Conservation (phyloP, 352 stramenopile species). For the Halophytophthora batemanensis region DNA sequence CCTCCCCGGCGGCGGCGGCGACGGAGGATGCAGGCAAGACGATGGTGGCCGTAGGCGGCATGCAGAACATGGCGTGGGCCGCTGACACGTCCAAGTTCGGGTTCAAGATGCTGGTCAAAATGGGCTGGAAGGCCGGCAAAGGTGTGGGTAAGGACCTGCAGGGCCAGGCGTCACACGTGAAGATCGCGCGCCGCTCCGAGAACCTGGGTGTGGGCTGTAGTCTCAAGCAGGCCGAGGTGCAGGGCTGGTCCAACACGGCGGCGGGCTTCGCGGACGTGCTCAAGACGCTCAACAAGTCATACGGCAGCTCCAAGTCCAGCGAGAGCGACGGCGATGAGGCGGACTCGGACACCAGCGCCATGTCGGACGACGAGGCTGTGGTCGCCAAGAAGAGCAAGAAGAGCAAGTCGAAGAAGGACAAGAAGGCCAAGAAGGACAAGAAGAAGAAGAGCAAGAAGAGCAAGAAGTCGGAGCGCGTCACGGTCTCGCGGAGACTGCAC, state of each 20-base stretch:
- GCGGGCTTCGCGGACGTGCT: slow-evolving; percentile 82
- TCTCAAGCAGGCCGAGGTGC: slow-evolving; percentile 85
- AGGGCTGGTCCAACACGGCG: slow-evolving; percentile 81
- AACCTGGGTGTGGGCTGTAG: slow-evolving; percentile 91
- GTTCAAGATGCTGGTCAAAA: slow-evolving; percentile 95
- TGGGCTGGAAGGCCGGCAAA: slow-evolving; percentile 94
- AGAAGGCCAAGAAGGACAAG: slow-evolving; percentile 44
- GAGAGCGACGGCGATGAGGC: slow-evolving; percentile 28
- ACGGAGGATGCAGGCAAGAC: slow-evolving; percentile 35
- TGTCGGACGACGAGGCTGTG: slow-evolving; percentile 22
- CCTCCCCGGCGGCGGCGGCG: slow-evolving; percentile 8
- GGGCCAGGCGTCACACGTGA: slow-evolving; percentile 83
- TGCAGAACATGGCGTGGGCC: slow-evolving; percentile 88
- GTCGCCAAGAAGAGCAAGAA: slow-evolving; percentile 23
- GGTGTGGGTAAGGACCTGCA: slow-evolving; percentile 93
- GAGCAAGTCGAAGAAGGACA: slow-evolving; percentile 39
- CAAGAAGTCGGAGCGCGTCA: slow-evolving; percentile 46
- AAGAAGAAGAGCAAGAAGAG: slow-evolving; percentile 71
- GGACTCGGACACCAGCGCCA: slow-evolving; percentile 21
- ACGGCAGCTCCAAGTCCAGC: slow-evolving; percentile 35
- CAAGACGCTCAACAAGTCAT: slow-evolving; percentile 82
- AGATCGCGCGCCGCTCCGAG: slow-evolving; percentile 85
- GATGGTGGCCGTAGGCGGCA: slow-evolving; percentile 80
- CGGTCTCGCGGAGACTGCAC: slow-evolving; percentile 63
- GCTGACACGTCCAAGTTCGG: slow-evolving; percentile 92